Evolutionary conservation across 2,329 filamentous ascomycete genomes (phyloP).

Genomic region (Penicillium sp.): DNA sequence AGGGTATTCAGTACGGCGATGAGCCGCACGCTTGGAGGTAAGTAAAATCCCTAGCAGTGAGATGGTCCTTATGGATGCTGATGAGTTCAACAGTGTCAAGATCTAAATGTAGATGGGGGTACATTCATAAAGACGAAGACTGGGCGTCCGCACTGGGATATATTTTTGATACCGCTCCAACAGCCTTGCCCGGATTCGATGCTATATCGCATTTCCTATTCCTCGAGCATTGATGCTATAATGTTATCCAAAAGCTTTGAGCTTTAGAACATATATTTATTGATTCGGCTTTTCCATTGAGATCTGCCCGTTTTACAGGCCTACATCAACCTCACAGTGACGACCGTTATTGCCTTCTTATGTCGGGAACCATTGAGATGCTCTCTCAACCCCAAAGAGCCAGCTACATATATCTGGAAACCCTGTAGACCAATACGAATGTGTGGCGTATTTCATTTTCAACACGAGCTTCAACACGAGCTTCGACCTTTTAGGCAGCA

Average conservation of each 20-base stretch:
- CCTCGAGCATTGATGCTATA: not conserved
- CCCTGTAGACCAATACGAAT: too few species aligned
- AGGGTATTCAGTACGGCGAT: slow-evolving; percentile 92
- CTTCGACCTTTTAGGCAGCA: not conserved
- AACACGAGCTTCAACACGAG: too few species aligned
- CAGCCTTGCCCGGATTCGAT: not conserved
- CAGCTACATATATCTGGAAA: too few species aligned
- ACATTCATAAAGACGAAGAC: not conserved
- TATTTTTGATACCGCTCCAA: not conserved
- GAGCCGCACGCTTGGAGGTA: slow-evolving; percentile 92
- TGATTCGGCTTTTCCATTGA: not conserved
- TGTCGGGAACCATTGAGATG: too few species aligned
- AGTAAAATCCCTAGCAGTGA: slow-evolving; percentile 30
- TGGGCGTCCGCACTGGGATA: not conserved
- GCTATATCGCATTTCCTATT: not conserved
- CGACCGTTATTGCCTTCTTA: too few species aligned
- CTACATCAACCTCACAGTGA: not conserved
- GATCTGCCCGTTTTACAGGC: not conserved
- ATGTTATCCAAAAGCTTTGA: not conserved
- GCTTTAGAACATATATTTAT: not conserved
- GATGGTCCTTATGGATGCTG: slow-evolving; percentile 9
- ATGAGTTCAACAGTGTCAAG: slow-evolving; percentile 29
- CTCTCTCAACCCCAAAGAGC: too few species aligned
- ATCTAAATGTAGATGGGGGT: slow-evolving; percentile 28
- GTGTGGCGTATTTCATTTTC: too few species aligned